These are phyloP conservation scores for Nitzschia sp. DNA, from an alignment of 108 stramenopile genomes.

Conservation along the genomic window DNA sequence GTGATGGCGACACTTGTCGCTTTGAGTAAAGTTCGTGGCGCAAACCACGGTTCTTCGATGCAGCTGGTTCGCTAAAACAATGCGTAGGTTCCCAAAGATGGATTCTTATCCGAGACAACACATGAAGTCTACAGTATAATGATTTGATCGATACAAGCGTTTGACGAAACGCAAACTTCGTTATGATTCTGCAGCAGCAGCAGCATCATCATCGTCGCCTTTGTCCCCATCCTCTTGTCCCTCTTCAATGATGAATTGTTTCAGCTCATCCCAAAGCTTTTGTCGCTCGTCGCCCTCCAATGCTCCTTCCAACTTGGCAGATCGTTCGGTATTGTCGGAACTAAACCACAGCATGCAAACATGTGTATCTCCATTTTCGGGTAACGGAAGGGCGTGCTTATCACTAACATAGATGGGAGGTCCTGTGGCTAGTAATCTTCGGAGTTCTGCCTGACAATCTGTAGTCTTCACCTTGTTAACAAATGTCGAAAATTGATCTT, in stretches of 20 bases:
- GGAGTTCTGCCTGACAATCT: conserved; percentile 82
- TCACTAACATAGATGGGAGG: conserved; percentile 78
- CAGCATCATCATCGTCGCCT: conserved; percentile 65
- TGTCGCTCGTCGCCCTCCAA: conserved; percentile 74
- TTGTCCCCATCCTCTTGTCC: conserved; percentile 80
- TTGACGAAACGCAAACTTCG: no score
- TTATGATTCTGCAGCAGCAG: conserved; percentile 10
- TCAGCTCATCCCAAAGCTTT: conserved; percentile 65
- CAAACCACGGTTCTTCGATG: background rate
- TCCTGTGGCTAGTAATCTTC: conserved; percentile 64
- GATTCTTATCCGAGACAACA: no score
- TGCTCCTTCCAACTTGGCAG: conserved; percentile 65
- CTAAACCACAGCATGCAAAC: conserved; percentile 73
- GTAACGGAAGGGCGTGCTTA: conserved; percentile 63
- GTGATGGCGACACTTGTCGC: background rate
- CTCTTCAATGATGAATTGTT: conserved; percentile 74
- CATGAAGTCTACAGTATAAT: no score
- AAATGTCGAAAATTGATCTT: conserved; percentile 31
- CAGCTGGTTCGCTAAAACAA: no score
- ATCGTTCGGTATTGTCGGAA: conserved; percentile 48
- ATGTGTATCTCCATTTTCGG: conserved; percentile 60
- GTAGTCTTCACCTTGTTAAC: conserved; percentile 64
- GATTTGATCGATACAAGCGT: no score
- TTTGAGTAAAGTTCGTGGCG: background rate
- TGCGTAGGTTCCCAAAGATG: no score